Percentiles rank a stretch among this genome's conserved stretches.
Conservation (phyloP, 192 early-diverging fungal species). For the Dissophora globulifera region DNA sequence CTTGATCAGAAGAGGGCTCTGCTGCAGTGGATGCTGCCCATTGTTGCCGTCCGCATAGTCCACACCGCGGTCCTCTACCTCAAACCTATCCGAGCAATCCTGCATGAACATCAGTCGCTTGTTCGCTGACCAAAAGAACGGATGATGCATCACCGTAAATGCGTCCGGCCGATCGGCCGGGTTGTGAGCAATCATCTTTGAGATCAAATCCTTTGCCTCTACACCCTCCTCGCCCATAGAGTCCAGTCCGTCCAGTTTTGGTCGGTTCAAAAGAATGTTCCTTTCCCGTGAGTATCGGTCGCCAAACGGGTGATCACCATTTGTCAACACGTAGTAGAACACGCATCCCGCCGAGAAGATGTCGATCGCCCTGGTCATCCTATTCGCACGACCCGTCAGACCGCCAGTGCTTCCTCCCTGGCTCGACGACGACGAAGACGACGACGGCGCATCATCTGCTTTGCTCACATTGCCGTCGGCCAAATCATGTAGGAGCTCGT, state of each 20-base stretch:
- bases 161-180: slow-evolving; percentile 85
- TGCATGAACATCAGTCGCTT: slow-evolving; percentile 90
- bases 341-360: slow-evolving; percentile 97
- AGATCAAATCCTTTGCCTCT: slow-evolving; percentile 91
- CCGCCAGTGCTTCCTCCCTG: slow-evolving; percentile 23
- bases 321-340: slow-evolving; percentile 91
- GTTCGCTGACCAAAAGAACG: slow-evolving; percentile 93
- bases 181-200: slow-evolving; percentile 85
- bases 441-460: slow-evolving; percentile 28
- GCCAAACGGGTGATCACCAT: slow-evolving; percentile 96
- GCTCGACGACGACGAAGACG: slow-evolving; percentile 48
- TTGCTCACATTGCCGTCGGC: not conserved
- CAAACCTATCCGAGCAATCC: slow-evolving; percentile 95
- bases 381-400: slow-evolving; percentile 15
- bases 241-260: slow-evolving; percentile 80
- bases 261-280: slow-evolving; percentile 85
- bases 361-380: slow-evolving; percentile 90
- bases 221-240: slow-evolving; percentile 73
- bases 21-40: no score
- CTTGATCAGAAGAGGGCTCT: slow-evolving; percentile 68
- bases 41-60: not conserved
- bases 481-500: slow-evolving; percentile 3
- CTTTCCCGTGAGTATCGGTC: slow-evolving; percentile 89
- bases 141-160: slow-evolving; percentile 82
- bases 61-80: slow-evolving; percentile 76